phyloP scores from a whole-genome alignment of 441 rosid genomes.

The Erodium texanum region DNA sequence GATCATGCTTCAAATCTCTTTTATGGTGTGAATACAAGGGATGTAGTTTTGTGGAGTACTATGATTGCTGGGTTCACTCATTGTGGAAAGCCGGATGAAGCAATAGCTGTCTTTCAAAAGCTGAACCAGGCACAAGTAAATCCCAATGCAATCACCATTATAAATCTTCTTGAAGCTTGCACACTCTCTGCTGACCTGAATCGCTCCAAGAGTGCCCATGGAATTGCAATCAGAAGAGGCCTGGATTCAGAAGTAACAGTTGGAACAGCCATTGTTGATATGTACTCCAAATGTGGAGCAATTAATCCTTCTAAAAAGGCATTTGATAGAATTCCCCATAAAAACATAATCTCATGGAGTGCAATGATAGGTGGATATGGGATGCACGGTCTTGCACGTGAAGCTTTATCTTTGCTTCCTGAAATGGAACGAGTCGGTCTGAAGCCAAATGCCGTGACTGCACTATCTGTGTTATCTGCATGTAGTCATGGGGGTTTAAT shows the following conservation, averaged over 20 bases:
- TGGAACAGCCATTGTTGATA: not conserved
- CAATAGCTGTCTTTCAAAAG: constrained; percentile 31
- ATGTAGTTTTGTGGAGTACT: constrained; percentile 47
- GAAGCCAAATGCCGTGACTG: not conserved
- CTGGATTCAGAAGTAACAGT: not conserved
- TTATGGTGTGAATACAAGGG: constrained; percentile 24
- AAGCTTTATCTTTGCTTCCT: constrained; percentile 34
- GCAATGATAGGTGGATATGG: constrained; percentile 52
- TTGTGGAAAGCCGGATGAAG: constrained; percentile 38
- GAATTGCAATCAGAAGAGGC: constrained; percentile 1
- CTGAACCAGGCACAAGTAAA: constrained; percentile 27
- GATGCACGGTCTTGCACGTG: constrained; percentile 36
- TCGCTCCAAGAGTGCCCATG: constrained; percentile 34
- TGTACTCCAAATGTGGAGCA: constrained; percentile 2
- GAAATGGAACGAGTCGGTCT: constrained; percentile 16
- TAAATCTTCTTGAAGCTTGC: constrained; percentile 44
- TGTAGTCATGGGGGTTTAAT: constrained; percentile 3
- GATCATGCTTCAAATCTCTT: constrained; percentile 32
- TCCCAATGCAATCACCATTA: constrained; percentile 30
- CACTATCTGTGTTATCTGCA: not conserved
- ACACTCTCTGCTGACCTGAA: constrained; percentile 38
- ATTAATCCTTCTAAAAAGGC: constrained; percentile 20
- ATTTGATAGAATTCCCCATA: constrained; percentile 31
- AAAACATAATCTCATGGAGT: constrained; percentile 46
- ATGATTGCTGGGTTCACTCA: constrained; percentile 45